These are phyloP conservation scores for Ceratorhiza oryzae-sativae DNA, from an alignment of 1,284 basidiomycete genomes.

Conservation along the genomic window DNA sequence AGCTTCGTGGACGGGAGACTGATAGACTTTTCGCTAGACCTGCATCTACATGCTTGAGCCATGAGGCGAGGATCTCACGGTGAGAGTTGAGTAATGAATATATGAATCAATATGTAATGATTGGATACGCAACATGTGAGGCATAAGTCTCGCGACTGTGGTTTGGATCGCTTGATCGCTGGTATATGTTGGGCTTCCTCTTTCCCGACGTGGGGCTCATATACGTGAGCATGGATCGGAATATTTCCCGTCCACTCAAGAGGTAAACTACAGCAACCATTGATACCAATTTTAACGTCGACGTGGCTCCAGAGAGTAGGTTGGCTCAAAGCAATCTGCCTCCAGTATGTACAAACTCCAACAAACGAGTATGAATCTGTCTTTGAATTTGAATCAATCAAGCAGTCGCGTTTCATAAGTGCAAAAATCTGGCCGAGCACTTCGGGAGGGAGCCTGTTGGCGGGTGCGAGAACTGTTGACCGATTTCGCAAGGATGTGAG, in stretches of 20 bases:
- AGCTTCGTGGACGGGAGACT: neutral
- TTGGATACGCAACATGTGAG: neutral
- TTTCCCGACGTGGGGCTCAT: neutral
- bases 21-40: neutral
- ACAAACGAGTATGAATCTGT: neutral
- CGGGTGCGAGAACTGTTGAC: neutral
- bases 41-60: neutral
- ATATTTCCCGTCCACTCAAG: neutral
- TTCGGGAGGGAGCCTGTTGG: neutral
- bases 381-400: too few relatives aligned
- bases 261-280: neutral
- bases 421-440: neutral
- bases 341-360: neutral
- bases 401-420: neutral
- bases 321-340: neutral
- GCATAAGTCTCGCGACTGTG: neutral
- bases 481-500: neutral
- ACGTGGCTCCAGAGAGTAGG: neutral
- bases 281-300: neutral
- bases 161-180: neutral
- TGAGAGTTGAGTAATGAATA: neutral
- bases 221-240: neutral
- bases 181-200: too few relatives aligned
- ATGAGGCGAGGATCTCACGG: neutral
- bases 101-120: neutral